Evolutionary conservation across 2,329 filamentous ascomycete species (phyloP).

Genomic region (Teratosphaeriaceae sp.): DNA sequence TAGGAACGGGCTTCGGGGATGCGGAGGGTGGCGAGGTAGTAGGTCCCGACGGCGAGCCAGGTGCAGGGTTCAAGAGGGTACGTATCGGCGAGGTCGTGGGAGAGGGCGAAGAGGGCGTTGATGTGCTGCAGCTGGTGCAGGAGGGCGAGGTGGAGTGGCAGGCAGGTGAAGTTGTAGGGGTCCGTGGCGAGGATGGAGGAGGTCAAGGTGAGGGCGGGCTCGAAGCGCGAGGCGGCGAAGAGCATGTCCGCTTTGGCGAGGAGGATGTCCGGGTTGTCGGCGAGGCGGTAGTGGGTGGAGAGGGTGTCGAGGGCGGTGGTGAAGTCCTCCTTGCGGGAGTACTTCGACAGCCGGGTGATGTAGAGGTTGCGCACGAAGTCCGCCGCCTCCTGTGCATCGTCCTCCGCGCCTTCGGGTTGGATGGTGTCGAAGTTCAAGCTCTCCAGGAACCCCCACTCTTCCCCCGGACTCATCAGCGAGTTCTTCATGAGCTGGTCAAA

Average conservation of each 20-base stretch:
- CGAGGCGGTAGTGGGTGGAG: slow-evolving; percentile 86
- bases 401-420: slow-evolving; percentile 53
- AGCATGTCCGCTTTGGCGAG: slow-evolving; percentile 84
- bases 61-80: slow-evolving; percentile 87
- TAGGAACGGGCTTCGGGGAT: slow-evolving; percentile 91
- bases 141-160: slow-evolving; percentile 87
- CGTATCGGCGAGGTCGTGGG: slow-evolving; percentile 86
- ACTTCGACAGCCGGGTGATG: slow-evolving; percentile 91
- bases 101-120: slow-evolving; percentile 83
- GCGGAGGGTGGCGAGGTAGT: slow-evolving; percentile 84
- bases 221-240: slow-evolving; percentile 91
- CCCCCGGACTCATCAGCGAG: slow-evolving; percentile 77
- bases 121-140: slow-evolving; percentile 81
- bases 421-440: slow-evolving; percentile 87
- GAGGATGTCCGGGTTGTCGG: slow-evolving; percentile 80
- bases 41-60: slow-evolving; percentile 91
- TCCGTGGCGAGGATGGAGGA: slow-evolving; percentile 74
- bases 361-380: slow-evolving; percentile 96
- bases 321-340: slow-evolving; percentile 78
- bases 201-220: slow-evolving; percentile 77
- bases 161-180: slow-evolving; percentile 81
- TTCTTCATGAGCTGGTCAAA: slow-evolving; percentile 99
- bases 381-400: slow-evolving; percentile 73
- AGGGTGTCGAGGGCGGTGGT: slow-evolving; percentile 82
- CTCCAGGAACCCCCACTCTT: slow-evolving; percentile 85